Conservation (phyloP, 2,329 filamentous ascomycete genomes). For the Ophiostoma fasciatum region DNA sequence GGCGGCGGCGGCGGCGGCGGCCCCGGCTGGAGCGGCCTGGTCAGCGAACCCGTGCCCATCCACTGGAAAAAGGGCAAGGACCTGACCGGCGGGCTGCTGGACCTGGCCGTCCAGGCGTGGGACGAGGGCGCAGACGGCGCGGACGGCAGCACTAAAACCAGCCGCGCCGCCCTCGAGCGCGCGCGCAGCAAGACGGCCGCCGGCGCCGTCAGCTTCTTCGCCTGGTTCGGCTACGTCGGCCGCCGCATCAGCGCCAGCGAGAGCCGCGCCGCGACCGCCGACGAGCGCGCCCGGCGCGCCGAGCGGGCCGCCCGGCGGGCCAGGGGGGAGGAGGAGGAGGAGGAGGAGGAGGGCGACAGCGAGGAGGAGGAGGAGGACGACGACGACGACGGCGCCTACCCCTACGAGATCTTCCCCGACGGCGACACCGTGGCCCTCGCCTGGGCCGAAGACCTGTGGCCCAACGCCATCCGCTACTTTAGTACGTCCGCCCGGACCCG, state of each 20-base stretch:
- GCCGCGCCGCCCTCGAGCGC: conserved; percentile 26
- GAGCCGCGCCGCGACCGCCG: conserved; percentile 44
- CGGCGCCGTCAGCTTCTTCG: conserved; percentile 66
- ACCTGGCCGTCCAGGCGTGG: conserved; percentile 55
- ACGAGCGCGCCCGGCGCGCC: conserved; percentile 30
- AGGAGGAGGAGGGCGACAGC: conserved; percentile 32
- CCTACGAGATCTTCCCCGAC: conserved; percentile 73
- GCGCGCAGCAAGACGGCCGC: conserved; percentile 46
- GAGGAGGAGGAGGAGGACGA: conserved; percentile 26
- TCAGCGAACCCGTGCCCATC: conserved; percentile 80
- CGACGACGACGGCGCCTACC: conserved; percentile 41
- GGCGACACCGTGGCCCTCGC: conserved; percentile 71
- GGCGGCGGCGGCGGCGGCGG: not conserved
- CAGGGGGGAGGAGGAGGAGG: conserved; percentile 26
- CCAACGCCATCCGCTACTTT: conserved; percentile 79
- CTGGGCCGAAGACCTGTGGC: conserved; percentile 79
- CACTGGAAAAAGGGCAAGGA: conserved; percentile 80
- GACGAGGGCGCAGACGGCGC: conserved; percentile 33
- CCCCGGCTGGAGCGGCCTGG: conserved; percentile 52
- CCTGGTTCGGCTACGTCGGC: conserved; percentile 71
- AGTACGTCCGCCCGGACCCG: no score
- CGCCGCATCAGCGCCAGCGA: conserved; percentile 58
- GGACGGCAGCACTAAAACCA: no score
- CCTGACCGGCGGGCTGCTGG: conserved; percentile 64
- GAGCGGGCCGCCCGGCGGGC: conserved; percentile 16